Conservation (phyloP, 1,284 basidiomycete genomes). For the Cutaneotrichosporon sp. region DNA sequence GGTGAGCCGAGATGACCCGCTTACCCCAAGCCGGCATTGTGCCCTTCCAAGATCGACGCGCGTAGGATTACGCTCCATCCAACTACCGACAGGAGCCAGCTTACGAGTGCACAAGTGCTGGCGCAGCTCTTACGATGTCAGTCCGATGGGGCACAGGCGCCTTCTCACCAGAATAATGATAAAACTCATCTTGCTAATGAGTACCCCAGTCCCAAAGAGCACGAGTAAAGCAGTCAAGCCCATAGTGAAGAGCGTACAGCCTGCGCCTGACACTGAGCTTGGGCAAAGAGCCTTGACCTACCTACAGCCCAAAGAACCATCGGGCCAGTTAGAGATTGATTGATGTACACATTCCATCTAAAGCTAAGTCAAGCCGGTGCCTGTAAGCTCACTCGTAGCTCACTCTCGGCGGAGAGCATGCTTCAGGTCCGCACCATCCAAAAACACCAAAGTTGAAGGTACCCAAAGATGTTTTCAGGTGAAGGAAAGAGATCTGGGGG, state of each 20-base stretch:
- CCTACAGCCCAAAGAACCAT: slow-evolving; percentile 46
- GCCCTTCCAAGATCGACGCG: slow-evolving; percentile 24
- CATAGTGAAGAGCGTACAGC: slow-evolving; percentile 38
- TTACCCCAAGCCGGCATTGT: slow-evolving; percentile 28
- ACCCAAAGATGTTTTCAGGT: slow-evolving; percentile 15
- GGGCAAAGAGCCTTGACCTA: slow-evolving; percentile 16
- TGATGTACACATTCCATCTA: slow-evolving; percentile 37
- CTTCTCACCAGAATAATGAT: slow-evolving; percentile 27
- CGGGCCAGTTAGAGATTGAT: slow-evolving; percentile 35
- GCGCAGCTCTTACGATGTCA: too few species aligned
- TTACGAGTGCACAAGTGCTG: slow-evolving; percentile 17
- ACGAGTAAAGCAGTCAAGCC: slow-evolving; percentile 38
- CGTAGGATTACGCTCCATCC: slow-evolving; percentile 44
- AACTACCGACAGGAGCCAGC: slow-evolving; percentile 42
- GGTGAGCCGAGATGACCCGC: too few species aligned
- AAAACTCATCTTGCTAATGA: slow-evolving; percentile 40
- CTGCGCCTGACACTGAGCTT: slow-evolving; percentile 23
- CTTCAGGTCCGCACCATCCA: slow-evolving; percentile 37
- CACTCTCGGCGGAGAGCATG: slow-evolving; percentile 24
- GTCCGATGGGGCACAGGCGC: too few species aligned
- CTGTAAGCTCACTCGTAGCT: slow-evolving; percentile 45
- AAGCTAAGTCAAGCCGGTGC: background rate
- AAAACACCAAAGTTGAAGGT: slow-evolving; percentile 38
- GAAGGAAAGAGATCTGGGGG: slow-evolving; percentile 35
- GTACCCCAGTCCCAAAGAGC: slow-evolving; percentile 38